phyloP scores from a whole-genome alignment of 306 rosid species.

The Castanea mollissima region DNA sequence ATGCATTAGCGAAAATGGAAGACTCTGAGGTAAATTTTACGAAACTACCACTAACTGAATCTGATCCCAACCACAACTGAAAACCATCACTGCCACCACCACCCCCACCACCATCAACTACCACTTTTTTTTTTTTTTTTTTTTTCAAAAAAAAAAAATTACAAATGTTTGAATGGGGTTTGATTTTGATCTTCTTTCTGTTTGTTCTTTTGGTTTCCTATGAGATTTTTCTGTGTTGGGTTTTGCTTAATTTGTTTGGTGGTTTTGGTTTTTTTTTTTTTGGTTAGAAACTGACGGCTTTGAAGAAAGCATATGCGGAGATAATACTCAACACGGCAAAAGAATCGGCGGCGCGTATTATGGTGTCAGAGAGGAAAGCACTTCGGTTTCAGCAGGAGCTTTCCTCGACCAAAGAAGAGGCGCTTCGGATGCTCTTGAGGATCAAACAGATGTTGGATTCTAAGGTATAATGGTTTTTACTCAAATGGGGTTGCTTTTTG shows the following conservation, averaged over 20 bases:
- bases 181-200: slow-evolving; percentile 18
- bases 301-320: slow-evolving; percentile 86
- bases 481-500: slow-evolving; percentile 23
- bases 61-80: slow-evolving; percentile 1
- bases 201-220: not conserved
- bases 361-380: slow-evolving; percentile 70
- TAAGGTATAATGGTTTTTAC: slow-evolving; percentile 42
- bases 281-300: slow-evolving; percentile 71
- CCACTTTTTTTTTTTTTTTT: not conserved
- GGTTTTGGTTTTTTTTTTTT: slow-evolving; percentile 8
- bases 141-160: not conserved
- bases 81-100: not conserved
- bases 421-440: slow-evolving; percentile 70
- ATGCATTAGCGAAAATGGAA: slow-evolving; percentile 48
- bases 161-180: slow-evolving; percentile 4
- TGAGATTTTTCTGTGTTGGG: slow-evolving; percentile 15
- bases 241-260: slow-evolving; percentile 9
- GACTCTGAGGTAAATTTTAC: slow-evolving; percentile 48
- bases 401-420: slow-evolving; percentile 53
- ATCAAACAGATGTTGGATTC: slow-evolving; percentile 77
- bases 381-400: slow-evolving; percentile 57
- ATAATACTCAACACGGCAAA: slow-evolving; percentile 77
- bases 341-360: slow-evolving; percentile 76
- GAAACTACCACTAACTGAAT: not conserved
- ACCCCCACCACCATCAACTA: slow-evolving; percentile 17